phyloP scores from a whole-genome alignment of 805 yeast genomes.

The Teunomyces funiuensis region DNA sequence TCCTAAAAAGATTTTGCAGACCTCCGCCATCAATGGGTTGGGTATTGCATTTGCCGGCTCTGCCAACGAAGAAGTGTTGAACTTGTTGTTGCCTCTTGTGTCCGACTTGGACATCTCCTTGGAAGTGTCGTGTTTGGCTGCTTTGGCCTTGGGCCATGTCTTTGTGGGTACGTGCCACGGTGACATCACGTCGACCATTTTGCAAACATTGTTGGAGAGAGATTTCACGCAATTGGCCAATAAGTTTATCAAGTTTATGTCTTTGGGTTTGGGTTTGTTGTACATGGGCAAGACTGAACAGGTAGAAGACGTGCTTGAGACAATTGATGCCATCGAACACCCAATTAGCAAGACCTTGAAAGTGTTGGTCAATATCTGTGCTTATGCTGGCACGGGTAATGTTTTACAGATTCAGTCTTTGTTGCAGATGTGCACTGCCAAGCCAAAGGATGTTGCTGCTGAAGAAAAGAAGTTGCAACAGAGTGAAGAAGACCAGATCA shows the following conservation, averaged over 20 bases:
- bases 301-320: constrained; percentile 90
- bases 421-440: constrained; percentile 84
- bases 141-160: constrained; percentile 88
- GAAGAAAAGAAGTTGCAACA: constrained; percentile 60
- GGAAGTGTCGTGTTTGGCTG: constrained; percentile 82
- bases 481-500: constrained; percentile 37
- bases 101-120: constrained; percentile 72
- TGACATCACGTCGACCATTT: constrained; percentile 86
- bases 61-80: constrained; percentile 77
- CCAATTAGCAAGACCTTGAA: constrained; percentile 88
- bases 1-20: constrained; percentile 59
- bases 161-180: constrained; percentile 96
- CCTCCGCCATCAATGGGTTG: constrained; percentile 85
- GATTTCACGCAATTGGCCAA: constrained; percentile 72
- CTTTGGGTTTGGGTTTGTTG: constrained; percentile 86
- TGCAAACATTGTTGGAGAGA: constrained; percentile 88
- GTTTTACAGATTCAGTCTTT: constrained; percentile 91
- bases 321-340: constrained; percentile 92
- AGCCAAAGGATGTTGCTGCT: constrained; percentile 54
- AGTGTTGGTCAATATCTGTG: constrained; percentile 87
- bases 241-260: constrained; percentile 87
- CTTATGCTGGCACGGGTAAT: constrained; percentile 97
- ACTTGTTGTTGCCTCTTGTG: constrained; percentile 75
- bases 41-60: constrained; percentile 97
- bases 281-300: constrained; percentile 94